Evolutionary conservation across 495 filamentous ascomycete genomes (phyloP), one percentile per base, ranked within the genome.

Genomic region (Astrocystis sublimbata): DNA sequence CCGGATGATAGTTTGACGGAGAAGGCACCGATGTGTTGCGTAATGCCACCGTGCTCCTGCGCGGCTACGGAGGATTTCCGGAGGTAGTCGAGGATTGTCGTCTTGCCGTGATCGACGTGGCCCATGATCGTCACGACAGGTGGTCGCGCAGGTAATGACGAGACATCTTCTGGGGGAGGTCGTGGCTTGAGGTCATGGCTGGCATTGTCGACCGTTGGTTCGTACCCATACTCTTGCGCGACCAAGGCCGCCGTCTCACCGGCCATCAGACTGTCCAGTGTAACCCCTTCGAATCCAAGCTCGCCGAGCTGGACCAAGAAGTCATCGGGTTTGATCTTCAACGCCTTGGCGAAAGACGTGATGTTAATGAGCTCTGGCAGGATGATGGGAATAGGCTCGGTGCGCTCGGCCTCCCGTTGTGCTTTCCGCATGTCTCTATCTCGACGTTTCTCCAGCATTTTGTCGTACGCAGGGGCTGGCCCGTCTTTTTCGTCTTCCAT

Each of bases 71-170:
- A 96, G 4, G 92, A 93, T 65, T 96, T 93, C 12, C 96, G 92
- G 31, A 99, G 81, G 78, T 87, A 98, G 65, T 99, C 96, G 8
- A 99, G 80, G 31, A 99, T 85, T 0, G 96, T 98, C 0, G 96
- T 99, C 79, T 99, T 99, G 30, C 96, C 96, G 73, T 99, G 96
- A 71, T 99, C 96, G 66, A 99, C 96, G 65, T 99, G 96, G 6
- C 96, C 96, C 96, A 99, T 99, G 71, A 99, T 98, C 13, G 96
- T 99, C 41, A 99, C 94, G 13, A 99, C 90, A 5, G 96, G 96
- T 7, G 96, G 93, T 41, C 96, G 84, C 6, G 78, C 67, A 1
- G 92, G 92, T 42, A 96, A 73, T 6, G 73, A 61, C 2, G 89
- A 88, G 28, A 81, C 83, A 67, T 97, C 92, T 66, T 90, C 86